Conservation (phyloP, 192 early-diverging fungal genomes). For the Entomortierella parvispora region DNA sequence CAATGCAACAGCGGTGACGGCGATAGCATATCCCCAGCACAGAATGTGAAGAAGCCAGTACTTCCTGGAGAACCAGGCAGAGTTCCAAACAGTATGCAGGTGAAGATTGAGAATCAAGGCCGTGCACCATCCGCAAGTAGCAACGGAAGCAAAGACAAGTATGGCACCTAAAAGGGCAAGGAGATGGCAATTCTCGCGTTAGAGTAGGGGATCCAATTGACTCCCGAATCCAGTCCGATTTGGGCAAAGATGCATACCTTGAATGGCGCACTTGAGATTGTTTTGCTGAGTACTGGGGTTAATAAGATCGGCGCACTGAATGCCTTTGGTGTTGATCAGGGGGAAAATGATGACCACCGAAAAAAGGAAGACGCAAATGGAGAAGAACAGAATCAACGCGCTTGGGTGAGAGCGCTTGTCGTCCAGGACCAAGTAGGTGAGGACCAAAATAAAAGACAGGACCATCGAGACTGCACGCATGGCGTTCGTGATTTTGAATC, state of each 20-base stretch:
- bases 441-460: conserved; percentile 50
- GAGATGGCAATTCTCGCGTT: too few species aligned
- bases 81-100: conserved; percentile 67
- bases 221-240: too few species aligned
- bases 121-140: conserved; percentile 58
- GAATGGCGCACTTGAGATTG: conserved; percentile 57
- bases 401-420: conserved; percentile 60
- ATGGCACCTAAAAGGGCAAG: conserved; percentile 60
- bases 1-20: conserved; percentile 51
- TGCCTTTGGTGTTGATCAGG: conserved; percentile 47
- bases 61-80: conserved; percentile 54
- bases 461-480: conserved; percentile 56
- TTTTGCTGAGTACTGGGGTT: conserved; percentile 57
- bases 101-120: conserved; percentile 60
- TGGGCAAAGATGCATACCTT: conserved; percentile 39
- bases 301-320: conserved; percentile 56
- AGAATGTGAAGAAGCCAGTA: conserved; percentile 54
- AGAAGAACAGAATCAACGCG: conserved; percentile 58
- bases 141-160: conserved; percentile 57
- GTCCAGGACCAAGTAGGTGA: conserved; percentile 59
- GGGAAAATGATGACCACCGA: conserved; percentile 59
- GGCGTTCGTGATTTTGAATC: conserved; percentile 55
- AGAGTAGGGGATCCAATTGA: too few species aligned
- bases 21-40: conserved; percentile 59
- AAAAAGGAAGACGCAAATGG: conserved; percentile 60